Base-by-base conservation (phyloP, 129 eudicot genomes). In the Saussurea involucrata region DNA sequence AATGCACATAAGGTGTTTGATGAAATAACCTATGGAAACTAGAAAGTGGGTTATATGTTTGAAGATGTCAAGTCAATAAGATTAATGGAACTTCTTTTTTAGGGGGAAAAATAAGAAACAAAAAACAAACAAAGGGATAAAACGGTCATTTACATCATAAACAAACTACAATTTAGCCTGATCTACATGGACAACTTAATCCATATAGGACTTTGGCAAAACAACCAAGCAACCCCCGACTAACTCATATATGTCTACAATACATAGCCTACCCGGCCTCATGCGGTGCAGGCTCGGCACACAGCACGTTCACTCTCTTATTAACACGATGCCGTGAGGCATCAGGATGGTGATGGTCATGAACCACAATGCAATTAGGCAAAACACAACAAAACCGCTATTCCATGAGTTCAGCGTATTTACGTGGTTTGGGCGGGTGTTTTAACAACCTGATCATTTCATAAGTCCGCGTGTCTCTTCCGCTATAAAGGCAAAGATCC, bases 401-500 rank as follows among this genome's bases (percentile, higher is more conserved):
- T 72, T 46, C 66, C 75, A 74, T 72, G 75, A 81, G 80, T 53
- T 77, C 60, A 68, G 75, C 70, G 31, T 25, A 21, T 71, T 75
- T 77, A 46, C 80, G 87, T 64, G 68, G 76, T 76, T 70, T 78
- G 61, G 89, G 89, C 66, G 81, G 85, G 66, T 76, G 67, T 84
- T 94, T 91, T 36, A 94, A 31, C 28, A 91, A 85, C 85, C 81
- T 94, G 82, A 94, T 91, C 77, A 91, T 82, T 86, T 91, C 92
- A 53, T 87, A 94, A 7, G 94, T 89, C 73, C 90, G 85, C 3
- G 86, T 67, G 68, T 94, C 93, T 82, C 83, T 74, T 86, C 98
- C 97, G 73, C 89, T 84, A 78, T 89, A 80, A 57, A 94, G 97
- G 88, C 98, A 91, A 32, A 94, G 88, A 24, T 91, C 97, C 60